Conservation (phyloP, 345 rosid genomes). For the Eucalyptus brandiana region DNA sequence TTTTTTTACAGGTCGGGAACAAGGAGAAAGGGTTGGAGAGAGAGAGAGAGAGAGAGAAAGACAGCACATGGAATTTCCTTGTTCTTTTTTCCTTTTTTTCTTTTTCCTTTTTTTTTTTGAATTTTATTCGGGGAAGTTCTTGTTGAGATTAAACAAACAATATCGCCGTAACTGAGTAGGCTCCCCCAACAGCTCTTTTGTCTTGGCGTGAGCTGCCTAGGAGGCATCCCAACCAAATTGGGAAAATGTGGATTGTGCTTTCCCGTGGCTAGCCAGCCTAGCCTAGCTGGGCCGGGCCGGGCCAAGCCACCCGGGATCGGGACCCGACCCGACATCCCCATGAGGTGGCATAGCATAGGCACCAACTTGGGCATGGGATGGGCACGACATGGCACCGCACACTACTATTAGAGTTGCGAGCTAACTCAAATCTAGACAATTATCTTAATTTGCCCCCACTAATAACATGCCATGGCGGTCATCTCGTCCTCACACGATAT, state of each 20-base stretch:
- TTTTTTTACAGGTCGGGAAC: not conserved
- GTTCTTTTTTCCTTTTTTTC: no score
- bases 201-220: not conserved
- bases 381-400: fast-evolving
- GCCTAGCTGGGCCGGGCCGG: not conserved
- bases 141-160: not conserved
- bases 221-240: not conserved
- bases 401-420: fast-evolving
- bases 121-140: not conserved
- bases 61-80: not conserved
- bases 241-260: not conserved
- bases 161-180: not conserved
- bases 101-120: not conserved
- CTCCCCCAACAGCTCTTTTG: not conserved
- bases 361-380: fast-evolving
- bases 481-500: no score
- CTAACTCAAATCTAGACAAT: not conserved
- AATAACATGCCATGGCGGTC: fast-evolving
- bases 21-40: not conserved
- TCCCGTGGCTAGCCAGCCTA: not conserved
- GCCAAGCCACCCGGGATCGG: not conserved
- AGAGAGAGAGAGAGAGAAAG: not conserved
- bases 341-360: fast-evolving
- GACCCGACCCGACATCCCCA: not conserved
- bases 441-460: not conserved